A percentile compares a stretch with the other conserved stretches of the same genome.
phyloP scores from a whole-genome alignment of 2,329 filamentous ascomycete species.

The Monascus ruber region DNA sequence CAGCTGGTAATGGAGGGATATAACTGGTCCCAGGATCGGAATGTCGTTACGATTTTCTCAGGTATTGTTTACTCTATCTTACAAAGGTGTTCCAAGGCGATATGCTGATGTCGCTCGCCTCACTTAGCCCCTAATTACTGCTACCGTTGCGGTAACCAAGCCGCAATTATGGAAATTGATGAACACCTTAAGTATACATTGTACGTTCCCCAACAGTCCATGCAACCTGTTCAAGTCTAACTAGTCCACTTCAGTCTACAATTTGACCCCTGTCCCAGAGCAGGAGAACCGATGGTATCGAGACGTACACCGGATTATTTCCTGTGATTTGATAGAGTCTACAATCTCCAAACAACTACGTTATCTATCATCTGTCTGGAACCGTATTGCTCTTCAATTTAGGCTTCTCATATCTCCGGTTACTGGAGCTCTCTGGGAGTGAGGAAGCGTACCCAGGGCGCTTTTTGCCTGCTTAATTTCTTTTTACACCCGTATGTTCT shows the following conservation, averaged over 20 bases:
- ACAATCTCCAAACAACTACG: slow-evolving; percentile 8
- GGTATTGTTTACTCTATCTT: slow-evolving; percentile 42
- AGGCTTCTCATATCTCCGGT: neutral
- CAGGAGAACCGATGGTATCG: slow-evolving; percentile 97
- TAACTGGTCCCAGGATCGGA: slow-evolving; percentile 97
- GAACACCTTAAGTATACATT: slow-evolving; percentile 99
- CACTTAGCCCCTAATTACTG: slow-evolving; percentile 75
- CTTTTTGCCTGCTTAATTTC: slow-evolving; percentile 17
- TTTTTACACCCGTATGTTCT: slow-evolving; percentile 23
- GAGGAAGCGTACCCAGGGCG: slow-evolving; percentile 17
- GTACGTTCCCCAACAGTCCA: slow-evolving; percentile 47
- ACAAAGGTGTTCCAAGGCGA: neutral
- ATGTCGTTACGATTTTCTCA: slow-evolving; percentile 98
- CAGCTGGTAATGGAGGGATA: slow-evolving; percentile 99
- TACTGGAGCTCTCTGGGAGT: neutral
- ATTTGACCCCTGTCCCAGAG: slow-evolving; percentile 96
- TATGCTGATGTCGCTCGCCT: neutral
- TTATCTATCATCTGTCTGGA: neutral
- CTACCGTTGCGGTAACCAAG: slow-evolving; percentile 97
- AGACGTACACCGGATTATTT: slow-evolving; percentile 97
- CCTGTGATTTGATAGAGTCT: slow-evolving; percentile 50
- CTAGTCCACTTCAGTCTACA: slow-evolving; percentile 61
- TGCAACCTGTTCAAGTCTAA: slow-evolving; percentile 1
- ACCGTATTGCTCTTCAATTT: neutral
- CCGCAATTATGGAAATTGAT: slow-evolving; percentile 99